phyloP scores from a whole-genome alignment of 2,329 filamentous ascomycete species.

The Gnomoniopsis smithogilvyi region DNA sequence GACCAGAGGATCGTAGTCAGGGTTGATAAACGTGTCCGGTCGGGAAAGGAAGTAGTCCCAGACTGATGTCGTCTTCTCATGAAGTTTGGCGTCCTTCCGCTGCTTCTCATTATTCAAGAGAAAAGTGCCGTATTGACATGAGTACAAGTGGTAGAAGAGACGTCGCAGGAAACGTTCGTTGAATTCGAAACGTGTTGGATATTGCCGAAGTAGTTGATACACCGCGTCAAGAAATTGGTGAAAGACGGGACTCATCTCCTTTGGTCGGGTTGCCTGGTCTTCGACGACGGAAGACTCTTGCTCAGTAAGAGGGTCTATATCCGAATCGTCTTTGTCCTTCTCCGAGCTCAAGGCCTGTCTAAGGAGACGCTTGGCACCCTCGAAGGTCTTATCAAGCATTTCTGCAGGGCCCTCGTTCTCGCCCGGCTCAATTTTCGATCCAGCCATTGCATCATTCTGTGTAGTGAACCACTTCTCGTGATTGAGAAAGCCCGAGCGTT shows the following conservation, averaged over 20 bases:
- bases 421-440: slow-evolving; percentile 58
- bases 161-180: slow-evolving; percentile 90
- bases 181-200: slow-evolving; percentile 89
- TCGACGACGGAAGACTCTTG: slow-evolving; percentile 35
- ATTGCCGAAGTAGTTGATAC: slow-evolving; percentile 83
- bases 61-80: slow-evolving; percentile 76
- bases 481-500: slow-evolving; percentile 82
- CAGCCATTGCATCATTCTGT: slow-evolving; percentile 75
- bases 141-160: slow-evolving; percentile 89
- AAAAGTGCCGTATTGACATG: slow-evolving; percentile 96
- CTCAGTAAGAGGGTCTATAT: slow-evolving; percentile 51
- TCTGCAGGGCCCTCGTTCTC: slow-evolving; percentile 63
- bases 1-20: slow-evolving; percentile 68
- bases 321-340: slow-evolving; percentile 56
- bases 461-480: slow-evolving; percentile 93
- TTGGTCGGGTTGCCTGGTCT: slow-evolving; percentile 73
- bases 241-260: slow-evolving; percentile 93
- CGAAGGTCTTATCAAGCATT: slow-evolving; percentile 79
- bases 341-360: slow-evolving; percentile 69
- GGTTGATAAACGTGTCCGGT: slow-evolving; percentile 77
- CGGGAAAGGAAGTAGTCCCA: slow-evolving; percentile 94
- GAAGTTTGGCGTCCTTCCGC: slow-evolving; percentile 65
- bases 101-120: slow-evolving; percentile 94
- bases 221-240: slow-evolving; percentile 96
- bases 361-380: slow-evolving; percentile 86